Conservation (phyloP, 75 land plant species). For the Cunninghamia lanceolata region DNA sequence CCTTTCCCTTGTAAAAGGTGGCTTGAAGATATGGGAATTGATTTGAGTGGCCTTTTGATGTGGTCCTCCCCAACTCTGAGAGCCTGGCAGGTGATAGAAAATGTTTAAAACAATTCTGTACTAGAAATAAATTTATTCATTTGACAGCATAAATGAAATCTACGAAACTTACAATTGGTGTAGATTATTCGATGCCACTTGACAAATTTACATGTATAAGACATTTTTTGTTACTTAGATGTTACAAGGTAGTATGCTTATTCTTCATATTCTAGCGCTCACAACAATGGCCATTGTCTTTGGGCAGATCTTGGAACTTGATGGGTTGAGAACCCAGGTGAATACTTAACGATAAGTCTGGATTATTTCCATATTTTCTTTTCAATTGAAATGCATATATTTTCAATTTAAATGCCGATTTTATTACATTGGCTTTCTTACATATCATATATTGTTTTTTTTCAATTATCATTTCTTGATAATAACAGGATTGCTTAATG, state of each 20-base stretch:
- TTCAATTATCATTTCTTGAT: neutral
- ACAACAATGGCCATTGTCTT: neutral
- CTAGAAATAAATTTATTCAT: too few species aligned
- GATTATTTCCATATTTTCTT: neutral
- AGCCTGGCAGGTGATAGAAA: conserved; percentile 32
- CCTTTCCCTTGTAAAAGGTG: conserved; percentile 24
- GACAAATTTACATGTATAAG: neutral
- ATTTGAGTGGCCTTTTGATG: conserved; percentile 21
- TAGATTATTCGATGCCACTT: neutral
- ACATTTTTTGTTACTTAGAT: neutral
- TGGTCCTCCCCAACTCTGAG: conserved; percentile 29
- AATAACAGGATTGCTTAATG: neutral
- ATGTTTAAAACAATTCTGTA: neutral
- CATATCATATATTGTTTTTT: neutral
- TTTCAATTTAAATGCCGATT: neutral
- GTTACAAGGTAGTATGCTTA: neutral
- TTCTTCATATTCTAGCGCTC: neutral
- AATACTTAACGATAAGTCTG: neutral
- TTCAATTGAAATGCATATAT: neutral
- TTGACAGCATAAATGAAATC: neutral
- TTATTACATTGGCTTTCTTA: neutral
- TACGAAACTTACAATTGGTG: neutral
- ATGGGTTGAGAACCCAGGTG: conserved; percentile 38
- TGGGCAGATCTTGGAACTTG: conserved; percentile 33
- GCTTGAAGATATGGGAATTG: conserved; percentile 31